phyloP scores from a whole-genome alignment of 306 rosid genomes.

The Sesbania bispinosa region DNA sequence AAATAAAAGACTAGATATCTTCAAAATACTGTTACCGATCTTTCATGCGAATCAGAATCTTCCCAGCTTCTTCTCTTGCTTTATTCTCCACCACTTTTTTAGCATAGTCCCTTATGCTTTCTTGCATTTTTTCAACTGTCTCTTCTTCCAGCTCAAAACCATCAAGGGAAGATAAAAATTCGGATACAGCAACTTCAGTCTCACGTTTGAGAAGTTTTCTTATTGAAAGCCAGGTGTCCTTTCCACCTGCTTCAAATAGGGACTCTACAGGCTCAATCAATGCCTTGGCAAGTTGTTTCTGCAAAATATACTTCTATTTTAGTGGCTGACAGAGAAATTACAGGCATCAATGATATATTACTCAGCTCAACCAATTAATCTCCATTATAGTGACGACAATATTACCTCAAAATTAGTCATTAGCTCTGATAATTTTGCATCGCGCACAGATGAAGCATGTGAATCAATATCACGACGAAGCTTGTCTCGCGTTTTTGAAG shows the following conservation, averaged over 20 bases:
- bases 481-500: conserved; percentile 60
- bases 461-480: conserved; percentile 67
- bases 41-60: conserved; percentile 77
- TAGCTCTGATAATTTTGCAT: conserved; percentile 52
- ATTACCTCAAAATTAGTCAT: conserved; percentile 56
- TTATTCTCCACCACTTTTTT: conserved; percentile 71
- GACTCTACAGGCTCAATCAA: conserved; percentile 69
- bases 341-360: conserved; percentile 4
- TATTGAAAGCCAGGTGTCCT: conserved; percentile 71
- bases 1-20: neutral
- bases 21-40: conserved; percentile 56
- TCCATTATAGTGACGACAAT: neutral
- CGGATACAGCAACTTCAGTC: conserved; percentile 50
- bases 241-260: conserved; percentile 66
- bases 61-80: conserved; percentile 83
- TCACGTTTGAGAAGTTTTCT: conserved; percentile 69
- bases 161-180: conserved; percentile 43
- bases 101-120: conserved; percentile 54
- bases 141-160: conserved; percentile 77
- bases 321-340: conserved; percentile 4
- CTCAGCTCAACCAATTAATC: conserved; percentile 13
- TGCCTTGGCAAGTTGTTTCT: conserved; percentile 58
- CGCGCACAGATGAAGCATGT: conserved; percentile 54
- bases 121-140: conserved; percentile 46
- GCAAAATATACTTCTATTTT: conserved; percentile 26